Percentiles rank a stretch among this genome's conserved stretches.
Evolutionary conservation across 768 basidiomycete species (phyloP).

Genomic region (Phaeolepiota aurea): DNA sequence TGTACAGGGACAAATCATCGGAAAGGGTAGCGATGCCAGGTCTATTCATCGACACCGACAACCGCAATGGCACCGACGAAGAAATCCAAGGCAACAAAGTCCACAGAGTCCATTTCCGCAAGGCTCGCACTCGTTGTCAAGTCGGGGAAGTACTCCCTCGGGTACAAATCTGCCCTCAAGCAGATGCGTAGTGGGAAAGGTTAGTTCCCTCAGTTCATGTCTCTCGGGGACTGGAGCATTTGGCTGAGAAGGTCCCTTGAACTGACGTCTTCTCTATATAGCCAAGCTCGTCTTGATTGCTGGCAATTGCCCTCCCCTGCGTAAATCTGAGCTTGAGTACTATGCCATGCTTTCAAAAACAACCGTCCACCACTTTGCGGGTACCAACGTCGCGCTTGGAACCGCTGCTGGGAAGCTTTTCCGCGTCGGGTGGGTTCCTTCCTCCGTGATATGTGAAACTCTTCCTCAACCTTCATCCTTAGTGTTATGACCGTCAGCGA

Average conservation of each 20-base stretch:
- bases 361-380: constrained; percentile 94
- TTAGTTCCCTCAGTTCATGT: constrained; percentile 41
- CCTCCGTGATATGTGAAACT: background rate
- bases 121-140: constrained; percentile 95
- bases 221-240: constrained; percentile 92
- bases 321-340: constrained; percentile 99
- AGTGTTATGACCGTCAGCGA: constrained; percentile 98
- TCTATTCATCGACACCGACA: no score
- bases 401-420: constrained; percentile 99
- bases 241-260: constrained; percentile 98
- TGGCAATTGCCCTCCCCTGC: constrained; percentile 97
- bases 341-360: constrained; percentile 99
- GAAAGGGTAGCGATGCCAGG: no score
- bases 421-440: constrained; percentile 74
- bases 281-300: constrained; percentile 98
- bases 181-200: constrained; percentile 98
- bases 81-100: constrained; percentile 92
- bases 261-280: constrained; percentile 45
- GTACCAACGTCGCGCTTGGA: constrained; percentile 96
- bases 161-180: constrained; percentile 98
- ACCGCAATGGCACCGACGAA: constrained; percentile 84
- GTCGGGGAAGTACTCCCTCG: constrained; percentile 95
- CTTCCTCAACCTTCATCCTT: constrained; percentile 4
- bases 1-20: no score
- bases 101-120: constrained; percentile 87